A percentile compares a stretch with the other conserved stretches of the same genome.
Conservation (phyloP, 768 basidiomycete species). For the Lactarius akahatsu region DNA sequence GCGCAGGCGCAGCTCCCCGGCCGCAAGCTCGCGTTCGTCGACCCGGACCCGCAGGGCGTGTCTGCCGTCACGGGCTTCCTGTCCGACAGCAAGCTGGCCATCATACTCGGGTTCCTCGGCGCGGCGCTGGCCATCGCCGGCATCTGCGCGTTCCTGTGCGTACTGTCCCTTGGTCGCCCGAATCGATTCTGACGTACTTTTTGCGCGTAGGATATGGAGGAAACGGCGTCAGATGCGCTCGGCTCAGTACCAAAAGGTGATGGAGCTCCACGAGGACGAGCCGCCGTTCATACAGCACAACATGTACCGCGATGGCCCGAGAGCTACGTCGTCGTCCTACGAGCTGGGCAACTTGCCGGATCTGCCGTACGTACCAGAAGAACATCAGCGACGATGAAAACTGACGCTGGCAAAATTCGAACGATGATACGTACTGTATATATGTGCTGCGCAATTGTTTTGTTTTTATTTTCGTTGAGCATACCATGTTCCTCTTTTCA, state of each 20-base stretch:
- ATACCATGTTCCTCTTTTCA: background rate
- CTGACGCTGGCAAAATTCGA: background rate
- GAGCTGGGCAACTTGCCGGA: background rate
- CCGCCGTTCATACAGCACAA: conserved; percentile 1
- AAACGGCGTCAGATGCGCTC: conserved; percentile 19
- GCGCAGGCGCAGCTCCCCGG: conserved; percentile 33
- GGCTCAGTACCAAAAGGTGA: conserved; percentile 13
- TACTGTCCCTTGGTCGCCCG: background rate
- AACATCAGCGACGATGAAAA: background rate
- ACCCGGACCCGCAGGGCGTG: conserved; percentile 58
- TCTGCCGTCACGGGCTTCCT: conserved; percentile 46
- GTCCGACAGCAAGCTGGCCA: conserved; percentile 42
- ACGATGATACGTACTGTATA: background rate
- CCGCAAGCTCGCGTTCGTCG: conserved; percentile 46
- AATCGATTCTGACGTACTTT: background rate
- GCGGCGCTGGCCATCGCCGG: conserved; percentile 42
- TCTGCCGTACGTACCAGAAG: background rate
- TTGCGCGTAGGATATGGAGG: conserved; percentile 17
- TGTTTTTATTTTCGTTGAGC: background rate
- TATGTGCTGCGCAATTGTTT: background rate
- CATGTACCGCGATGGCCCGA: background rate
- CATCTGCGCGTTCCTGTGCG: conserved; percentile 40
- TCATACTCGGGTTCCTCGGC: conserved; percentile 51
- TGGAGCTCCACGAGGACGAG: conserved; percentile 7
- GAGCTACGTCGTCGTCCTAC: background rate